phyloP scores from a whole-genome alignment of 1,284 basidiomycete species.

The Vanrija pseudolonga region DNA sequence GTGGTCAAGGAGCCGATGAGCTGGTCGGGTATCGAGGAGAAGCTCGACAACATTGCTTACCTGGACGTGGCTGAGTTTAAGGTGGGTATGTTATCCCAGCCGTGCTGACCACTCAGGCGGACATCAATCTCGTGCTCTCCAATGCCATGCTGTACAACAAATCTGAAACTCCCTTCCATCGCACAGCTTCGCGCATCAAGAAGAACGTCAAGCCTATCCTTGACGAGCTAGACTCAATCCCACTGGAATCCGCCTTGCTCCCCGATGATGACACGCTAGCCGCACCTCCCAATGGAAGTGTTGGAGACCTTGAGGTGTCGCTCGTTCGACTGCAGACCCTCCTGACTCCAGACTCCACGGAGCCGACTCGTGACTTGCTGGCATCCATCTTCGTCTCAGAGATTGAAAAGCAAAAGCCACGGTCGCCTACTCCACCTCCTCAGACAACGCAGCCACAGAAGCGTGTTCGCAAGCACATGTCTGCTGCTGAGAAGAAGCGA shows the following conservation, averaged over 20 bases:
- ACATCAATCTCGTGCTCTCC: constrained; percentile 73
- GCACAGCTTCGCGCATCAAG: constrained; percentile 67
- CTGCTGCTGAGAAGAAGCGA: constrained; percentile 17
- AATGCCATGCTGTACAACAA: constrained; percentile 90
- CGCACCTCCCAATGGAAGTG: constrained; percentile 3
- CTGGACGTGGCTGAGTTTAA: constrained; percentile 70
- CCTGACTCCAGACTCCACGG: constrained; percentile 15
- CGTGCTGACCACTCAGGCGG: constrained; percentile 56
- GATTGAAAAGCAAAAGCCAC: constrained; percentile 56
- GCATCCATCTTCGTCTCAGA: constrained; percentile 65
- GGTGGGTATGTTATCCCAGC: constrained; percentile 50
- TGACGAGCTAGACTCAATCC: constrained; percentile 55
- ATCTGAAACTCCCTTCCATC: constrained; percentile 67
- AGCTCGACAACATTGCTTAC: constrained; percentile 75
- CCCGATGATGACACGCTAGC: not conserved
- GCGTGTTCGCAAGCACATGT: constrained; percentile 33
- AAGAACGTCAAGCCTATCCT: constrained; percentile 60
- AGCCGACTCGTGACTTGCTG: constrained; percentile 56
- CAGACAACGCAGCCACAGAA: constrained; percentile 27
- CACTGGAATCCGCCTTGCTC: not conserved
- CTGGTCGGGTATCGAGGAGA: constrained; percentile 75
- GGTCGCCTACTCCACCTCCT: constrained; percentile 54
- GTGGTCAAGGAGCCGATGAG: constrained; percentile 84
- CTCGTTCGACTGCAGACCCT: constrained; percentile 44
- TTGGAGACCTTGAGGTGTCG: constrained; percentile 70